phyloP scores from a whole-genome alignment of 257 asterid species.

The Lavandula angustifolia region DNA sequence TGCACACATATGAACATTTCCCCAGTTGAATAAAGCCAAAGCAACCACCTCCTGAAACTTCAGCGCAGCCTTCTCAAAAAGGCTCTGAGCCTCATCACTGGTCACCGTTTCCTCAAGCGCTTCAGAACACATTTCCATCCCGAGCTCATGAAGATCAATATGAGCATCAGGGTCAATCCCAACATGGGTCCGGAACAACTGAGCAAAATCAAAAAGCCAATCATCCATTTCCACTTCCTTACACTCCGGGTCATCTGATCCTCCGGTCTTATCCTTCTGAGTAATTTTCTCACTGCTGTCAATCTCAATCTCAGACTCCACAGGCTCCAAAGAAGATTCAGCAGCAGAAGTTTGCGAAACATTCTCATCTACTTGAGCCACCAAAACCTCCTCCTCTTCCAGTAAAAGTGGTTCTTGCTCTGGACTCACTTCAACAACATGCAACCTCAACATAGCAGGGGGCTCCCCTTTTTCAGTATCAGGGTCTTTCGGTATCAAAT shows the following conservation, averaged over 20 bases:
- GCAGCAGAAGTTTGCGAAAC: slow-evolving; percentile 49
- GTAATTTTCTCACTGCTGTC: slow-evolving; percentile 44
- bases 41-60: slow-evolving; percentile 99
- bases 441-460: slow-evolving; percentile 70
- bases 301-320: slow-evolving; percentile 44
- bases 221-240: slow-evolving; percentile 99
- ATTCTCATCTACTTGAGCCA: slow-evolving; percentile 51
- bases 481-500: slow-evolving; percentile 44
- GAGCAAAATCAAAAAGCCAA: slow-evolving; percentile 97
- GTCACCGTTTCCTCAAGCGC: slow-evolving; percentile 94
- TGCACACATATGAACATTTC: slow-evolving; percentile 97
- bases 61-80: slow-evolving; percentile 76
- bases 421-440: slow-evolving; percentile 87
- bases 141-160: slow-evolving; percentile 88
- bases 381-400: slow-evolving; percentile 70
- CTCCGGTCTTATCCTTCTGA: slow-evolving; percentile 50
- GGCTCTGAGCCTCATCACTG: slow-evolving; percentile 86
- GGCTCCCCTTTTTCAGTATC: slow-evolving; percentile 50
- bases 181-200: slow-evolving; percentile 84
- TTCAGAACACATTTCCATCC: slow-evolving; percentile 97
- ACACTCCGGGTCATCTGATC: slow-evolving; percentile 58
- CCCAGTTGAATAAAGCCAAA: slow-evolving; percentile 95
- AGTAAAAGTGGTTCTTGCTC: slow-evolving; percentile 90
- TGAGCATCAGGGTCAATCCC: slow-evolving; percentile 97
- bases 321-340: slow-evolving; percentile 51